Conservation (phyloP, 192 early-diverging fungal species). For the Chytriomyces confervae region DNA sequence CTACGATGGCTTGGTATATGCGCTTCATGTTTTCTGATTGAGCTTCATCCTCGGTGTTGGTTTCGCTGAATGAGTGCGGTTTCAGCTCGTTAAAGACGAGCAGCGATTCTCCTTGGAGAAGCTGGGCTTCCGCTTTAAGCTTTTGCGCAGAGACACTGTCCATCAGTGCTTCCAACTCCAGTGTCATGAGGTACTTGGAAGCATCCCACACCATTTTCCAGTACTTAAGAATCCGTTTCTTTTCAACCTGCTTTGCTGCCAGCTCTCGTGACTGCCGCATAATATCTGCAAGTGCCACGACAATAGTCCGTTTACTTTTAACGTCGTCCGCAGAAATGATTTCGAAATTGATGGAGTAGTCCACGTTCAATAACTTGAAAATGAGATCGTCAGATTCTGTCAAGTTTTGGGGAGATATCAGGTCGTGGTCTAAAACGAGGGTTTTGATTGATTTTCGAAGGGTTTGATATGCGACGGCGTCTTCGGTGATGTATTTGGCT, state of each 20-base stretch:
- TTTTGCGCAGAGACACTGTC: slow-evolving; percentile 15
- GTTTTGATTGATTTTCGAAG: slow-evolving; percentile 35
- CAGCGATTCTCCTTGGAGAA: slow-evolving; percentile 25
- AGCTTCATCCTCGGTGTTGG: neutral
- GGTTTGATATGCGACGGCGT: slow-evolving; percentile 20
- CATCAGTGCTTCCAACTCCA: slow-evolving; percentile 7
- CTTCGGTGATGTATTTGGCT: slow-evolving; percentile 38
- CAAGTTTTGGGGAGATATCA: slow-evolving; percentile 16
- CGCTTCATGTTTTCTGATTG: slow-evolving; percentile 8
- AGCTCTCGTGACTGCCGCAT: slow-evolving; percentile 22
- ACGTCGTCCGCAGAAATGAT: slow-evolving; percentile 8
- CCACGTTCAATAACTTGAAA: slow-evolving; percentile 4
- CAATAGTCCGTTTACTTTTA: slow-evolving; percentile 24
- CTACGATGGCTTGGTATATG: slow-evolving; percentile 17
- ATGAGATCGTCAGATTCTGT: slow-evolving; percentile 19
- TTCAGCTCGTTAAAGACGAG: slow-evolving; percentile 13
- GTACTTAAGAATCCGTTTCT: neutral
- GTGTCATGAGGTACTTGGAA: slow-evolving; percentile 26
- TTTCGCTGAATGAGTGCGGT: neutral
- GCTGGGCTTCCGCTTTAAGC: slow-evolving; percentile 26
- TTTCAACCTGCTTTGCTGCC: neutral
- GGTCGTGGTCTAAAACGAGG: slow-evolving; percentile 34
- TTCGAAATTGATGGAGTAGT: slow-evolving; percentile 35
- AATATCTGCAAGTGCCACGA: slow-evolving; percentile 28
- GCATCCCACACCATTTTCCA: slow-evolving; percentile 39